Evolutionary conservation across 2,329 filamentous ascomycete species (phyloP).

Genomic region (Drechslerella coelobrocha): DNA sequence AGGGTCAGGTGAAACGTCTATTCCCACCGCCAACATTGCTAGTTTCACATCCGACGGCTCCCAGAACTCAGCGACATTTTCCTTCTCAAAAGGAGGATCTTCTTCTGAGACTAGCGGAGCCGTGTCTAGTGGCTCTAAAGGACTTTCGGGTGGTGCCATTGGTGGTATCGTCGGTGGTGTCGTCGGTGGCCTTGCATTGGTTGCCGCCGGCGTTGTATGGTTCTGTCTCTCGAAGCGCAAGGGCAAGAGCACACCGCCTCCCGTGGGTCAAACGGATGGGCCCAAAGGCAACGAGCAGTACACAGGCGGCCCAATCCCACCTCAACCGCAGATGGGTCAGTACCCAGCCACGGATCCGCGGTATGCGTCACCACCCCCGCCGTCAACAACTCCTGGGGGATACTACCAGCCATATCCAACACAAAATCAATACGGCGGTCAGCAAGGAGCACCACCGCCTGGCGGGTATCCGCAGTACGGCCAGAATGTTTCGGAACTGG

Average conservation of each 20-base stretch:
- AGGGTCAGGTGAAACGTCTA: not conserved
- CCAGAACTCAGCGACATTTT: conserved; percentile 17
- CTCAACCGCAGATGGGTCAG: conserved; percentile 45
- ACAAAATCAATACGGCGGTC: conserved; percentile 15
- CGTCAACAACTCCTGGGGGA: conserved; percentile 15
- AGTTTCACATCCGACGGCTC: not conserved
- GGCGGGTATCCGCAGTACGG: conserved; percentile 28
- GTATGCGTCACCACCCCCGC: conserved; percentile 30
- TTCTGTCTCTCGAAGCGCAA: conserved; percentile 42
- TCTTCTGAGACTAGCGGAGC: not conserved
- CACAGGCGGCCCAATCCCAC: conserved; percentile 44
- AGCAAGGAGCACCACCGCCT: conserved; percentile 13
- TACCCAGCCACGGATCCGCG: conserved; percentile 19
- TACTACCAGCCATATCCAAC: conserved; percentile 33
- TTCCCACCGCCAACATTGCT: conserved; percentile 1
- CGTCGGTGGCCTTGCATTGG: conserved; percentile 35
- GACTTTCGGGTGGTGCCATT: conserved; percentile 38
- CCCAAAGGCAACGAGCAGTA: conserved; percentile 38
- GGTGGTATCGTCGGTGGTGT: conserved; percentile 47
- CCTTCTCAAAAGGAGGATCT: conserved; percentile 38
- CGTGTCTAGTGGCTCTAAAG: not conserved
- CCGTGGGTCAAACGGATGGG: not conserved
- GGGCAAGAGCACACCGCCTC: not conserved
- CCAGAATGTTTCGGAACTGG: conserved; percentile 44
- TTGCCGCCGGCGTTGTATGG: conserved; percentile 39